phyloP scores from a whole-genome alignment of 75 land plant species.

The Picea sitchensis region DNA sequence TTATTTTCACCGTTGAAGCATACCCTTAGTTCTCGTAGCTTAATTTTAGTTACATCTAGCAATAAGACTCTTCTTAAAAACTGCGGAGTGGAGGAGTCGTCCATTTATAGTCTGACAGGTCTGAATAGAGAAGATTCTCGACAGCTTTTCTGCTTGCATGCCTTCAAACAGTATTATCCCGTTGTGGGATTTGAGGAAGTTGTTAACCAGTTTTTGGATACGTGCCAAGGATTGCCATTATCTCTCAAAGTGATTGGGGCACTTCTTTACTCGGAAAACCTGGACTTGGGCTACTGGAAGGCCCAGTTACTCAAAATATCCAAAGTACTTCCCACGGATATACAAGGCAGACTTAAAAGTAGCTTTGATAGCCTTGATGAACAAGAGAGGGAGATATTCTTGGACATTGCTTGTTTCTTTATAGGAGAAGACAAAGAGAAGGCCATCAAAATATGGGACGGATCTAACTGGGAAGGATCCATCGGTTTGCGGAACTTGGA shows the following conservation, averaged over 20 bases:
- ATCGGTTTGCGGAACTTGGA: neutral
- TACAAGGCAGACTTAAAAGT: neutral
- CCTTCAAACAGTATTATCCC: neutral
- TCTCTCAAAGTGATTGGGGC: neutral
- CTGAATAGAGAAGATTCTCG: too few species aligned
- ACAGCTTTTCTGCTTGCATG: neutral
- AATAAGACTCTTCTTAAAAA: too few species aligned
- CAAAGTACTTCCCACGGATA: neutral
- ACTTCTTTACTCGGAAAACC: neutral
- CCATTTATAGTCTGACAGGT: too few species aligned
- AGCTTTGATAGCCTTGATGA: neutral
- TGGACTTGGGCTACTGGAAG: neutral
- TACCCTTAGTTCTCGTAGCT: too few species aligned
- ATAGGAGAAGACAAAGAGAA: neutral
- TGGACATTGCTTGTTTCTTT: neutral
- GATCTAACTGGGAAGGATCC: neutral
- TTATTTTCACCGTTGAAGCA: neutral
- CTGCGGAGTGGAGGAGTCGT: too few species aligned
- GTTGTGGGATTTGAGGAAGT: neutral
- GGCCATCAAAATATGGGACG: neutral
- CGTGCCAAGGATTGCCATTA: neutral
- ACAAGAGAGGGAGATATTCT: neutral
- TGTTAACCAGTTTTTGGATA: neutral
- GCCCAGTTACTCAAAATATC: neutral
- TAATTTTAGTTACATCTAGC: too few species aligned